Evolutionary conservation across 495 filamentous ascomycete genomes (phyloP).

Genomic region (Entonaema liquescens): DNA sequence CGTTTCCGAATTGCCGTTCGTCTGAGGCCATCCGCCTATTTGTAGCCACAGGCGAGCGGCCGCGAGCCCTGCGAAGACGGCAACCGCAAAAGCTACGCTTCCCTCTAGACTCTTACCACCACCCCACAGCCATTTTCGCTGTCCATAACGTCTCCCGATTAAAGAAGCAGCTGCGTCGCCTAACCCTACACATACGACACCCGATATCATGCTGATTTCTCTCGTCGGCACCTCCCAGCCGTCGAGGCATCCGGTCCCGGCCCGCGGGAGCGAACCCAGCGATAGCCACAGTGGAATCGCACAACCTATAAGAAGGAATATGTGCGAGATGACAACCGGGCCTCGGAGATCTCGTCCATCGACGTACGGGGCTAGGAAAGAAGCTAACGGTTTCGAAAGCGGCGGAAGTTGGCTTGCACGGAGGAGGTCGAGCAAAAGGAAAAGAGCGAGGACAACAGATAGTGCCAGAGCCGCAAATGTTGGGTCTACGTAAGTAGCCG

Average conservation of each 20-base stretch:
- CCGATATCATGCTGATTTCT: constrained; percentile 87
- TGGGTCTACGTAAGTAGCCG: constrained; percentile 85
- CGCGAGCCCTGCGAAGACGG: constrained; percentile 77
- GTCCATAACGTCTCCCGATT: constrained; percentile 86
- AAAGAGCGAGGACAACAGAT: constrained; percentile 75
- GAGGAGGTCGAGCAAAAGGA: constrained; percentile 87
- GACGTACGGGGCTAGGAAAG: constrained; percentile 91
- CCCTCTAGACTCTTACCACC: constrained; percentile 96
- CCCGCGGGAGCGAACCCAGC: constrained; percentile 68
- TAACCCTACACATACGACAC: constrained; percentile 92
- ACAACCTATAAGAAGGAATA: constrained; percentile 96
- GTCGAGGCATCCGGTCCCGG: constrained; percentile 58
- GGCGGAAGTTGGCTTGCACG: constrained; percentile 92
- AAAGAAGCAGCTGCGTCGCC: constrained; percentile 96
- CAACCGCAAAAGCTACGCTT: constrained; percentile 81
- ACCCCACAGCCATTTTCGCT: constrained; percentile 93
- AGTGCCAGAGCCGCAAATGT: constrained; percentile 81
- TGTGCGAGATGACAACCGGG: constrained; percentile 93
- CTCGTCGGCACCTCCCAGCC: constrained; percentile 77
- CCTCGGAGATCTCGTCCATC: constrained; percentile 93
- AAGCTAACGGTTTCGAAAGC: constrained; percentile 79
- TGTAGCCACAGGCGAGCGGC: constrained; percentile 78
- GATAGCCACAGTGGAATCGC: constrained; percentile 94
- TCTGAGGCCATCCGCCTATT: constrained; percentile 72
- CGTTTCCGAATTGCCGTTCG: constrained; percentile 28